Base-by-base conservation (phyloP, 1,284 basidiomycete genomes). In the Ustilago xerochloae region DNA sequence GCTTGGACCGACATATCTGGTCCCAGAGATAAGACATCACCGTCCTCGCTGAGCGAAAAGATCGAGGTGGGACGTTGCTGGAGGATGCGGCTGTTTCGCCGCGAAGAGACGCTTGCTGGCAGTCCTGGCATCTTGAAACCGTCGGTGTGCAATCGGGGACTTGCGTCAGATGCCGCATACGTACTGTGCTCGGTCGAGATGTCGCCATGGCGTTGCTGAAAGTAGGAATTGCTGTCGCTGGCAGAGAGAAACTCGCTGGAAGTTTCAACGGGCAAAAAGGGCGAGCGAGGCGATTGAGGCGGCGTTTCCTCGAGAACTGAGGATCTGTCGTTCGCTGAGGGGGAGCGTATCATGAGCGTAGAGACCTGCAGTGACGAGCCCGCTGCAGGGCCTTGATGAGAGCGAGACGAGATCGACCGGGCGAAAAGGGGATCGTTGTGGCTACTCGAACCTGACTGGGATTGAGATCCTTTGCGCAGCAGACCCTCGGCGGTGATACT, bases 1-100 rank as follows among this genome's bases (percentile, higher is more conserved):
- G 45, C 36, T 16, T 65, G 56, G 13, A 54, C 29, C 38, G 63
- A 65, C 1, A 56, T 54, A 36, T 65, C 63, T n/a, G 52, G 63
- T 13, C 39, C 35, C 12, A 67, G 41, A 30, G 53, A 56, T 9
- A 53, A 22, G n/a, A 49, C 53, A 20, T 67, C 64, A 0, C 58
- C 64, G n/a, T 67, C 64, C 29, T 67, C 64, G 15, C 63, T 65
- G 29, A 67, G 53, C 38, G 64, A 67, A 36, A 67, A 67, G 18
- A 67, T 39, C 8, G 64, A 67, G 4, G 49, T 30, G 10, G 65
- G 65, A n/a, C 65, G 59, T 8, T 53, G 49, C n/a, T 54, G 54
- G 13, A 58, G 36, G 59, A 58, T 58, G 26, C 65, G 59, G 26
- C 65, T 68, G 51, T 62, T 68, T 16, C 59, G 50, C 6, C 65